Evolutionary conservation across 345 rosid species (phyloP).

Genomic region (Syzygium aromaticum): DNA sequence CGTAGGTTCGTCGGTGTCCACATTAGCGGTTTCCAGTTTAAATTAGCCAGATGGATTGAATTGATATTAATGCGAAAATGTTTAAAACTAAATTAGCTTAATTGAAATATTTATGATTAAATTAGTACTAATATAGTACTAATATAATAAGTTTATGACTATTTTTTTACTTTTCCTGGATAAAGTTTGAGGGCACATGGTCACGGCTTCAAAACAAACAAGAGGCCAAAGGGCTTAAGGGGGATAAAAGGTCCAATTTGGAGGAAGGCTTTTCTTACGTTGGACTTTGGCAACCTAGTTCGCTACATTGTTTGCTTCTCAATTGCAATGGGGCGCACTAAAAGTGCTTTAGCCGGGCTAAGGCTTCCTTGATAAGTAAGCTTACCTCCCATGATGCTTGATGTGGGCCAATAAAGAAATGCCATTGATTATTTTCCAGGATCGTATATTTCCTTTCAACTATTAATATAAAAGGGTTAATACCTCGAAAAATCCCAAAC

Average conservation of each 20-base stretch:
- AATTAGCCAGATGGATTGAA: too few relatives aligned
- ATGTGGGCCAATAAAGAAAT: fast-evolving
- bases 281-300: neutral
- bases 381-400: neutral
- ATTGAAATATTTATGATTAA: too few relatives aligned
- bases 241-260: neutral
- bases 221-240: neutral
- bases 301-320: neutral
- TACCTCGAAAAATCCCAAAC: too few relatives aligned
- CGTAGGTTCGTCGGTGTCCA: fast-evolving
- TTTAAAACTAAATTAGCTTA: too few relatives aligned
- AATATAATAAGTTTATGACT: too few relatives aligned
- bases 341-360: neutral
- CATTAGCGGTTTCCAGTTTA: fast-evolving
- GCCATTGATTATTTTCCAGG: fast-evolving
- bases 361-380: neutral
- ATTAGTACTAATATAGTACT: too few relatives aligned
- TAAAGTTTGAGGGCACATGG: neutral
- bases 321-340: neutral
- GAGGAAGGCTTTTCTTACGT: neutral
- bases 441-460: too few relatives aligned
- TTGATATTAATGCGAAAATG: fast-evolving
- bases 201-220: neutral
- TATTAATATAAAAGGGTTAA: too few relatives aligned
- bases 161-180: fast-evolving